Evolutionary conservation across 345 rosid genomes (phyloP).

Genomic region (Citrus australasica): DNA sequence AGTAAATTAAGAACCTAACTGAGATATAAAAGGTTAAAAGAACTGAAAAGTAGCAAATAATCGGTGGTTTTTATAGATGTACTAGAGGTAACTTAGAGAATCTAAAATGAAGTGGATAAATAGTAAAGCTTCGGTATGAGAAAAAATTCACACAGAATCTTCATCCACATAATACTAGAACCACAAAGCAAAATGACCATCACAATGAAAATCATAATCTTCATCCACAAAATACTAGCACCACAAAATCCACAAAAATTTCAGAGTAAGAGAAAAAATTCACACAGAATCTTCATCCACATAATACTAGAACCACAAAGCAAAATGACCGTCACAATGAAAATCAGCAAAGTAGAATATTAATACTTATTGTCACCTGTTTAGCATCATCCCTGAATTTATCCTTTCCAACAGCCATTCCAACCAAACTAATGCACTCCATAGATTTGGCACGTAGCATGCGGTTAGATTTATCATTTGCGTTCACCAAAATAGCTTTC

Average conservation of each 20-base stretch:
- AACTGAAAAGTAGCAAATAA: not conserved
- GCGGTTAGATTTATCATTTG: constrained; percentile 57
- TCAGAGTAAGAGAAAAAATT: not conserved
- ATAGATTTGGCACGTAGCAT: constrained; percentile 78
- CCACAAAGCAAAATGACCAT: not conserved
- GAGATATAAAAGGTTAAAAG: not conserved
- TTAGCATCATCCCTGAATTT: constrained; percentile 67
- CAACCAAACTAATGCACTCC: constrained; percentile 79
- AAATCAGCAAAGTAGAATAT: not conserved
- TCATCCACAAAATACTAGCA: too few species aligned
- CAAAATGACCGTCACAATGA: not conserved
- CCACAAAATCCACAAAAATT: too few species aligned
- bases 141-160: not conserved
- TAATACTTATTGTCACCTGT: constrained; percentile 38
- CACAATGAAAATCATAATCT: not conserved
- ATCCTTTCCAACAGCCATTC: constrained; percentile 80
- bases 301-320: not conserved
- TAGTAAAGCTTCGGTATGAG: not conserved
- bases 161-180: not conserved
- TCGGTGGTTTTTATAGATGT: not conserved
- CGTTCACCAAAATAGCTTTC: constrained; percentile 54
- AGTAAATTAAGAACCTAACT: not conserved
- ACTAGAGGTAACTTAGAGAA: not conserved
- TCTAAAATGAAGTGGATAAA: not conserved
- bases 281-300: not conserved